phyloP scores from a whole-genome alignment of 305 asterid genomes.

The Withania somnifera region DNA sequence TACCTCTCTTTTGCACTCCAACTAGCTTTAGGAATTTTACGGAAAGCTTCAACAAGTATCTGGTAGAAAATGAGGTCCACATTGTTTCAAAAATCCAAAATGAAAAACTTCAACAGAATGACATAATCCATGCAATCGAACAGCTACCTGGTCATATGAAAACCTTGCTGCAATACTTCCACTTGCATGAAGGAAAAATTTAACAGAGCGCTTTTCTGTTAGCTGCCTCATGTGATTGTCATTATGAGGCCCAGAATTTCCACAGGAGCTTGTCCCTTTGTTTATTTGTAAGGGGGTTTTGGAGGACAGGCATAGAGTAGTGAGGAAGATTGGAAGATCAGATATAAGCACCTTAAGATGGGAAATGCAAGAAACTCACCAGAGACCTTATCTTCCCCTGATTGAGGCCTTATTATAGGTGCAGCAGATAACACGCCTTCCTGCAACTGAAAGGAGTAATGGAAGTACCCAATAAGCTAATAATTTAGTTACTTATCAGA shows the following conservation, averaged over 20 bases:
- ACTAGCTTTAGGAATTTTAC: constrained; percentile 54
- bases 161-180: constrained; percentile 84
- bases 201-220: constrained; percentile 36
- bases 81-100: neutral
- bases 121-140: neutral
- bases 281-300: neutral
- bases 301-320: neutral
- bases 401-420: constrained; percentile 21
- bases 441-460: constrained; percentile 19
- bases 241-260: constrained; percentile 1
- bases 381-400: constrained; percentile 24
- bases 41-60: constrained; percentile 63
- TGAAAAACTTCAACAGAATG: neutral
- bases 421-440: constrained; percentile 21
- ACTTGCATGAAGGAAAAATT: constrained; percentile 64
- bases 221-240: constrained; percentile 38
- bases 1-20: constrained; percentile 93
- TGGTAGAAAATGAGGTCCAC: constrained; percentile 19
- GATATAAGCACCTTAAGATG: neutral
- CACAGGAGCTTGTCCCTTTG: neutral
- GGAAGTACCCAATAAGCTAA: neutral
- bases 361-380: constrained; percentile 31
- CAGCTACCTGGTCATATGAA: constrained; percentile 50
- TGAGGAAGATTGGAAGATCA: neutral
- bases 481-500: neutral